A percentile compares a stretch with the other conserved stretches of the same genome.
phyloP scores from a whole-genome alignment of 2,329 filamentous ascomycete species.

The Penicillium crustosum region DNA sequence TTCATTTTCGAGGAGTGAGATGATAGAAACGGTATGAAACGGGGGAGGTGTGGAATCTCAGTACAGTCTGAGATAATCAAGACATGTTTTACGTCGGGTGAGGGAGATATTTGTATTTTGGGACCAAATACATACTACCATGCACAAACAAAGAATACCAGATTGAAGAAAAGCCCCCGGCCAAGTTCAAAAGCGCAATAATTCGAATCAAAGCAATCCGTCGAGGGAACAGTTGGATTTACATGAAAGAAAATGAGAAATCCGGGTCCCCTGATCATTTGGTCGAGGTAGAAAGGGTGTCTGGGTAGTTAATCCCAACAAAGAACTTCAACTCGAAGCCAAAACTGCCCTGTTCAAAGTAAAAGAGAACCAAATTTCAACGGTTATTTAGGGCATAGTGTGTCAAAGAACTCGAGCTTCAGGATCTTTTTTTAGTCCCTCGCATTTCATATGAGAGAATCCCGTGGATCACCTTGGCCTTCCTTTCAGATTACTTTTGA shows the following conservation, averaged over 20 bases:
- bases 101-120: background rate
- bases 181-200: background rate
- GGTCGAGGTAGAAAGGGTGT: background rate
- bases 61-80: background rate
- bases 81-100: background rate
- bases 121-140: too few relatives aligned
- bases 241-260: background rate
- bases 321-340: background rate
- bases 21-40: background rate
- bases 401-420: background rate
- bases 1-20: background rate
- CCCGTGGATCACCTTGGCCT: background rate
- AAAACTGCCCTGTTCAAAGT: background rate
- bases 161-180: background rate
- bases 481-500: background rate
- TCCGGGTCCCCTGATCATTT: background rate
- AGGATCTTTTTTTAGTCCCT: background rate
- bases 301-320: background rate
- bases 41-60: background rate
- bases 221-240: background rate
- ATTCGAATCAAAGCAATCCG: background rate
- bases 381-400: background rate
- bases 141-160: background rate
- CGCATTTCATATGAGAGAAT: background rate
- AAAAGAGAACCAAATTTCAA: background rate